Conservation (phyloP, 768 basidiomycete genomes). For the Boletus subcaerulescens region DNA sequence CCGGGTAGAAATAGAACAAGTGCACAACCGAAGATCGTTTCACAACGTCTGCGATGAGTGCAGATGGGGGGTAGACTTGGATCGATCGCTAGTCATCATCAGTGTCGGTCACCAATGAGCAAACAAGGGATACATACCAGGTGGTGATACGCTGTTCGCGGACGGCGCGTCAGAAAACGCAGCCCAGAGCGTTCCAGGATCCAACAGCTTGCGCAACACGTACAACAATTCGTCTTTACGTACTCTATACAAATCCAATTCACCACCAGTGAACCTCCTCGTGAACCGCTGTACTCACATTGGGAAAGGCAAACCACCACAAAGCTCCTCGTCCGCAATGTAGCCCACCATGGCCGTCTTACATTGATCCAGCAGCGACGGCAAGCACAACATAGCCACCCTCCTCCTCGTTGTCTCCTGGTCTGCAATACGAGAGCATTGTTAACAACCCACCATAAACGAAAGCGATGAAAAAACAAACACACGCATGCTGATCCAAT, state of each 20-base stretch:
- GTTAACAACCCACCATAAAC: not conserved
- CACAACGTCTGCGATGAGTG: constrained; percentile 66
- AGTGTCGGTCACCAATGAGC: not conserved
- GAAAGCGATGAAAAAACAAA: not conserved
- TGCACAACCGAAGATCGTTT: constrained; percentile 77
- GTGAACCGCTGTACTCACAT: constrained; percentile 44
- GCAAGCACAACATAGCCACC: constrained; percentile 69
- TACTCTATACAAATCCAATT: constrained; percentile 42
- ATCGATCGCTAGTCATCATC: constrained; percentile 36
- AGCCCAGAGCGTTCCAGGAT: constrained; percentile 72
- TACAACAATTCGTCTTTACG: constrained; percentile 90
- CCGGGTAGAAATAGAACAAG: constrained; percentile 82
- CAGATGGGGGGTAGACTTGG: constrained; percentile 45
- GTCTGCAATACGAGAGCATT: constrained; percentile 40
- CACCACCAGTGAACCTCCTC: not conserved
- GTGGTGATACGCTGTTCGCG: constrained; percentile 49
- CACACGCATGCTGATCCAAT: constrained; percentile 1
- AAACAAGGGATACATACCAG: constrained; percentile 42
- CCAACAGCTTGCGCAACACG: constrained; percentile 71
- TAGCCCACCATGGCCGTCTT: constrained; percentile 63
- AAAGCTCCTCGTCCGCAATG: constrained; percentile 78
- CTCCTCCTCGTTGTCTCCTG: constrained; percentile 57
- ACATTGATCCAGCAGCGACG: constrained; percentile 76
- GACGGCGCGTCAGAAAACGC: constrained; percentile 67
- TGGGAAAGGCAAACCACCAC: constrained; percentile 88